Percentiles rank a stretch among this genome's conserved stretches.
These are phyloP conservation scores for Massospora cicadina DNA, from an alignment of 371 early-diverging fungal genomes.

Conservation along the genomic window DNA sequence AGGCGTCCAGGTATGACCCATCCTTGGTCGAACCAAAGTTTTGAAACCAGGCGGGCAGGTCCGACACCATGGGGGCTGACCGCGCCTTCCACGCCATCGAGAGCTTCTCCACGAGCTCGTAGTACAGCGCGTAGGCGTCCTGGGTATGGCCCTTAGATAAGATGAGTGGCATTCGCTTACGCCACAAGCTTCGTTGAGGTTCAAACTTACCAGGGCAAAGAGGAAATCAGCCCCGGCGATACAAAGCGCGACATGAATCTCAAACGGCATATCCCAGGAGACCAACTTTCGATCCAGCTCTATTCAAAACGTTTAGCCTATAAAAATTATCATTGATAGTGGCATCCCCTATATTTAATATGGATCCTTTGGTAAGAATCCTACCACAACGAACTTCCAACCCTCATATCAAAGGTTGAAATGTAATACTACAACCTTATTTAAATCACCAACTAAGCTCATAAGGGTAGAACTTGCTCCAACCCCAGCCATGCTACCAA, in stretches of 20 bases:
- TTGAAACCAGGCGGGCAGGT: background rate
- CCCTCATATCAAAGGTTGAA: background rate
- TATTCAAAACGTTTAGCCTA: background rate
- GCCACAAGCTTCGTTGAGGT: background rate
- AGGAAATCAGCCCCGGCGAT: constrained; percentile 1
- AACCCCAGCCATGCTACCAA: background rate
- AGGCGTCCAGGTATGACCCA: background rate
- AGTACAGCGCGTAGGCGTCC: background rate
- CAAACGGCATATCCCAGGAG: background rate
- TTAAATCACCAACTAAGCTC: background rate
- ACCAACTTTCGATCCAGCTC: constrained; percentile 1
- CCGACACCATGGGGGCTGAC: background rate
- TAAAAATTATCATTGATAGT: background rate
- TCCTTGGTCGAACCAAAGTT: constrained; percentile 2
- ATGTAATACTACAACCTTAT: no score
- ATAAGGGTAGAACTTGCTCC: background rate
- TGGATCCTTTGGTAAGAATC: background rate
- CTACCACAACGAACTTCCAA: background rate
- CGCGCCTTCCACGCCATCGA: background rate
- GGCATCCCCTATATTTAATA: background rate
- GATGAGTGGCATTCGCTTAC: background rate
- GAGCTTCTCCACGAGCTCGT: background rate
- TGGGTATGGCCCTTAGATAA: constrained; percentile 1
- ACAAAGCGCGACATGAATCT: background rate
- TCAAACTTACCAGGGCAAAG: background rate